Evolutionary conservation across 495 filamentous ascomycete genomes (phyloP), one percentile per base, ranked within the genome.

Genomic region (Neurospora sp.): DNA sequence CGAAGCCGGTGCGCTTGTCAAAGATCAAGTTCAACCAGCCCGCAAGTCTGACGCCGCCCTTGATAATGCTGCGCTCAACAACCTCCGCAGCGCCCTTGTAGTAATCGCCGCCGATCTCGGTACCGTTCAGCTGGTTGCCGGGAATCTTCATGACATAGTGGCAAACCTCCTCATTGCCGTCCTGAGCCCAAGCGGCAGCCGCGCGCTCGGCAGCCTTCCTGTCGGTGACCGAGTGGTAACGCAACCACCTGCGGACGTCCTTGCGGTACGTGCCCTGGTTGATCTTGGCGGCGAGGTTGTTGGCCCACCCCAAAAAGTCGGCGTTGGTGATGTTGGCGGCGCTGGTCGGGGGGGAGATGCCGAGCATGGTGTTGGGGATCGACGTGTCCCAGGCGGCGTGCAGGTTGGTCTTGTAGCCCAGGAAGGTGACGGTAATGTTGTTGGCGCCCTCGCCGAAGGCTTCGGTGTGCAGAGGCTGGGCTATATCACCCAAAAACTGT

Each of bases 371-470:
- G 73, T 89, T 84, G 16, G 89, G 88, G 78, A 92, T 91, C 45
- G 86, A 79, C 31, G 85, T 90, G 78, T 91, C 90, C 90, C 90
- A 91, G 71, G 85, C 82, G 3, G 87, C 77, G 77, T 92, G 90
- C 5, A 92, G 82, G 73, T 91, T 91, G 22, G 87, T 88, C 20
- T 70, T 75, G 38, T 83, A 81, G 18, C 85, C 85, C 41, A 85
- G 77, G 77, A 86, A 91, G 0, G 77, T 79, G 22, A 91, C 89
- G n/a, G 80, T 69, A 72, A 92, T 87, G 65, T 82, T 80, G 80
- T 91, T 91, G 18, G 87, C 89, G 39, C 90, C 90, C 3, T 83
- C 74, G 8, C 86, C 83, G 44, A 86, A 83, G 9, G 80, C 83
- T 73, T 91, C 89, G 73, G 86, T 86, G 76, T 91, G 89, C 1